phyloP scores from a whole-genome alignment of 345 rosid species.

The Orychophragmus violaceus region DNA sequence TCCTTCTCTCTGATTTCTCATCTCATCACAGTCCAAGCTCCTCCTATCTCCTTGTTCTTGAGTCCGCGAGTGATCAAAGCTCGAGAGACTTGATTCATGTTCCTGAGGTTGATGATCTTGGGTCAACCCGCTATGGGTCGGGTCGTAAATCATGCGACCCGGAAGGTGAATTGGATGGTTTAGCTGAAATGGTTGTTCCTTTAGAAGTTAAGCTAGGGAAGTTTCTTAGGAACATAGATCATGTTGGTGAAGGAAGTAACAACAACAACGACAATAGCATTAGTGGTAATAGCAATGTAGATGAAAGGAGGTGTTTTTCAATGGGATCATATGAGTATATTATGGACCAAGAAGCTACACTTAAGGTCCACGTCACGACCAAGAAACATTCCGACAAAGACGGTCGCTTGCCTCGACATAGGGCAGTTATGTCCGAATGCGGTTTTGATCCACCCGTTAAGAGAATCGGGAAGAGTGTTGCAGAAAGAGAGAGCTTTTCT shows the following conservation, averaged over 20 bases:
- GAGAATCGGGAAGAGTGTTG: conserved; percentile 38
- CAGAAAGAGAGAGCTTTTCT: conserved; percentile 81
- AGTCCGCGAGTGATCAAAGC: conserved; percentile 66
- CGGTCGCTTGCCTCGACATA: background rate
- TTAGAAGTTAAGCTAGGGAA: conserved; percentile 71
- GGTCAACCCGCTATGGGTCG: conserved; percentile 41
- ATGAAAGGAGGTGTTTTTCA: conserved; percentile 46
- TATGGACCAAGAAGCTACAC: conserved; percentile 42
- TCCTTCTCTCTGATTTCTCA: conserved; percentile 57
- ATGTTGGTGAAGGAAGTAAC: conserved; percentile 33
- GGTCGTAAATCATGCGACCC: conserved; percentile 26
- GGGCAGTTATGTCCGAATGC: conserved; percentile 5
- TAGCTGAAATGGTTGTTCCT: conserved; percentile 60
- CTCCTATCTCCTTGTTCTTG: conserved; percentile 70
- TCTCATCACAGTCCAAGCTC: conserved; percentile 36
- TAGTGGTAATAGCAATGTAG: conserved; percentile 43
- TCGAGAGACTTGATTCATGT: conserved; percentile 64
- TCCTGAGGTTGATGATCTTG: conserved; percentile 16
- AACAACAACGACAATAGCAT: conserved; percentile 41
- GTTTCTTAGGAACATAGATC: conserved; percentile 45
- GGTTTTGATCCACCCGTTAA: conserved; percentile 5
- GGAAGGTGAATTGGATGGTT: conserved; percentile 29
- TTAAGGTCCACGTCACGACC: conserved; percentile 44
- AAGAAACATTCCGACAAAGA: conserved; percentile 9
- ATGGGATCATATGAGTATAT: conserved; percentile 57